Conservation (phyloP, 805 yeast genomes). For the Myxozyma kluyveri region DNA sequence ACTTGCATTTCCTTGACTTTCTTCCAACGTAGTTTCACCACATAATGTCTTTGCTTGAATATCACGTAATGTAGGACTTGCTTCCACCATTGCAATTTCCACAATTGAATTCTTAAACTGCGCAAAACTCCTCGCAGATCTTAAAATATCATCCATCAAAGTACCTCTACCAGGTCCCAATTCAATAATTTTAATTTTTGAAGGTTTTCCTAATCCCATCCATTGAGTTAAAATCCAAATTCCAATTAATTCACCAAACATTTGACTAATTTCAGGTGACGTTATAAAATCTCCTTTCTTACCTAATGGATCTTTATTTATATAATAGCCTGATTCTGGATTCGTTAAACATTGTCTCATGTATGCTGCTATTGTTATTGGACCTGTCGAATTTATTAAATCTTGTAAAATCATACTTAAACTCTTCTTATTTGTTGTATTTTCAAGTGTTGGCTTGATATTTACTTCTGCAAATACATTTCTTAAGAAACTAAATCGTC, state of each 20-base stretch:
- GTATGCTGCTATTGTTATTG: conserved; percentile 66
- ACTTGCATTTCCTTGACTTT: conserved; percentile 38
- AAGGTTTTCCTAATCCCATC: conserved; percentile 54
- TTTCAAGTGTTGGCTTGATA: conserved; percentile 1
- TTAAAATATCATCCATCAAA: conserved; percentile 61
- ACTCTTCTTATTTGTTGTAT: conserved; percentile 28
- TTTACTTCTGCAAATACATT: too few species aligned
- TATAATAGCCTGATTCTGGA: conserved; percentile 75
- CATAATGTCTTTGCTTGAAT: conserved; percentile 55
- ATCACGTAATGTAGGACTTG: conserved; percentile 60
- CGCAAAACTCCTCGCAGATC: conserved; percentile 20
- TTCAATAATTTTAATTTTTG: conserved; percentile 58
- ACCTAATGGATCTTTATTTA: conserved; percentile 72
- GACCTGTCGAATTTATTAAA: conserved; percentile 55
- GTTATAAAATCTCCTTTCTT: conserved; percentile 73
- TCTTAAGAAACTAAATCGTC: too few species aligned
- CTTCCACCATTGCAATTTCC: conserved; percentile 61
- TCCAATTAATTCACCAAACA: conserved; percentile 83
- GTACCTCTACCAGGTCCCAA: conserved; percentile 89
- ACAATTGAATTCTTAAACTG: conserved; percentile 39
- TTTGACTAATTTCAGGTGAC: conserved; percentile 81
- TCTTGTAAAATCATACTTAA: conserved; percentile 36
- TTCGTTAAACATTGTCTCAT: conserved; percentile 81
- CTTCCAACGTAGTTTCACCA: conserved; percentile 31
- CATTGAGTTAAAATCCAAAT: conserved; percentile 59